Conservation (phyloP, 345 rosid species). For the Hirschfeldia incana region DNA sequence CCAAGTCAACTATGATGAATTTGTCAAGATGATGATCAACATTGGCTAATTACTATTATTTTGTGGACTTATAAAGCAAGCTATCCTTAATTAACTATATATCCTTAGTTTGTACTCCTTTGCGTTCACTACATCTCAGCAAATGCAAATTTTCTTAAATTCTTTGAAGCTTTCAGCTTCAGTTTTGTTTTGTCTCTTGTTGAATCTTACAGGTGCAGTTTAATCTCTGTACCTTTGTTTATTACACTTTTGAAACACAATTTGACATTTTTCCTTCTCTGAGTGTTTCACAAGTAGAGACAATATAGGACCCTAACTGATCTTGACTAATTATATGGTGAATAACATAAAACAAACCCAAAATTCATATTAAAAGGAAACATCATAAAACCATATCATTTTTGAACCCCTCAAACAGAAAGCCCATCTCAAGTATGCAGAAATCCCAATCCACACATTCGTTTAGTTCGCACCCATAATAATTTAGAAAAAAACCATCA, state of each 20-base stretch:
- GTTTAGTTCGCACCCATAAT: conserved; percentile 21
- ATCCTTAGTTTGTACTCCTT: not conserved
- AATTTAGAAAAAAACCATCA: not conserved
- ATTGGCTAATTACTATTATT: conserved; percentile 4
- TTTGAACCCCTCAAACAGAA: conserved; percentile 10
- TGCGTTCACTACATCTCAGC: not conserved
- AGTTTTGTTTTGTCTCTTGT: conserved; percentile 2
- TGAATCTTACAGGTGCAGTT: not conserved
- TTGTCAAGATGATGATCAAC: conserved; percentile 62
- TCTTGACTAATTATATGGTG: not conserved
- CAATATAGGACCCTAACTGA: not conserved
- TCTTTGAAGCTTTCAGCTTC: not conserved
- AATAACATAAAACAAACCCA: not conserved
- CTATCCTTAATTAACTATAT: not conserved
- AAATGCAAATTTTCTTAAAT: not conserved
- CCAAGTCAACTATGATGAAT: conserved; percentile 70
- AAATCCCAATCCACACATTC: conserved; percentile 32
- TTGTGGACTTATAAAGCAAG: not conserved
- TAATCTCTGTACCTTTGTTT: not conserved
- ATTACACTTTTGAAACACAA: not conserved
- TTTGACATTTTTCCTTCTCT: not conserved
- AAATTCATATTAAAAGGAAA: not conserved
- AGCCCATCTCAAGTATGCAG: not conserved
- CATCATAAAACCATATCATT: not conserved
- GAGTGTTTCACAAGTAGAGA: not conserved